phyloP scores from a whole-genome alignment of 1,139 yeast species.

The Scheffersomyces parashehatae region DNA sequence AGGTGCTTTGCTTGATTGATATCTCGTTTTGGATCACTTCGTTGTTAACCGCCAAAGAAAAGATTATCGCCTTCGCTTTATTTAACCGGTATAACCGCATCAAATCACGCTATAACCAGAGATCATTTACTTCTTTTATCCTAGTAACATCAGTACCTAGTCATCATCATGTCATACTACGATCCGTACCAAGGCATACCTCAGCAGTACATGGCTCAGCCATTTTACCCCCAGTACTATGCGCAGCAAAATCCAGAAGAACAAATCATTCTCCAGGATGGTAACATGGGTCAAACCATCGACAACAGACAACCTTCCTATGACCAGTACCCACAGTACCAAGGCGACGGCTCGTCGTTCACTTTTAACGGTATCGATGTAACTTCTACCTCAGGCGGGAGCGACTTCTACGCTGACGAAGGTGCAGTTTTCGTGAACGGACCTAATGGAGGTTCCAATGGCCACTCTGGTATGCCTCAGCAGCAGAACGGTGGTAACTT shows the following conservation, averaged over 20 bases:
- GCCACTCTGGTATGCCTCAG: background rate
- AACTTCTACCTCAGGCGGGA: conserved; percentile 15
- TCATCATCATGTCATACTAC: conserved; percentile 40
- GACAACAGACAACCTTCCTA: conserved; percentile 14
- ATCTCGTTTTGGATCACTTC: no score
- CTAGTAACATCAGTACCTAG: no score
- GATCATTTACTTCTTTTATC: no score
- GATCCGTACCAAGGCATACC: conserved; percentile 46
- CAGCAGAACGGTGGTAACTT: conserved; percentile 5
- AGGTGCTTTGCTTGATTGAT: no score
- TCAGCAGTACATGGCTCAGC: conserved; percentile 39
- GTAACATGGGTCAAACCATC: conserved; percentile 9
- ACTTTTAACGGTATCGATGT: conserved; percentile 13
- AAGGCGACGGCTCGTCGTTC: conserved; percentile 9
- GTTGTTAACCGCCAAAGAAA: no score
- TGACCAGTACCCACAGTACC: conserved; percentile 17
- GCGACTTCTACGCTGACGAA: conserved; percentile 28
- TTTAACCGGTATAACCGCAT: no score
- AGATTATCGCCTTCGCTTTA: no score
- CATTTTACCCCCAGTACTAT: conserved; percentile 36
- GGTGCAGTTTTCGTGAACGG: conserved; percentile 19
- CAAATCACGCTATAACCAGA: no score
- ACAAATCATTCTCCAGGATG: conserved; percentile 10
- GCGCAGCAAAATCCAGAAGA: conserved; percentile 16
- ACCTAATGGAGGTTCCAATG: conserved; percentile 6